These are phyloP conservation scores for Eimeria maxima DNA, from an alignment of 169 alveolate species.

Conservation along the genomic window DNA sequence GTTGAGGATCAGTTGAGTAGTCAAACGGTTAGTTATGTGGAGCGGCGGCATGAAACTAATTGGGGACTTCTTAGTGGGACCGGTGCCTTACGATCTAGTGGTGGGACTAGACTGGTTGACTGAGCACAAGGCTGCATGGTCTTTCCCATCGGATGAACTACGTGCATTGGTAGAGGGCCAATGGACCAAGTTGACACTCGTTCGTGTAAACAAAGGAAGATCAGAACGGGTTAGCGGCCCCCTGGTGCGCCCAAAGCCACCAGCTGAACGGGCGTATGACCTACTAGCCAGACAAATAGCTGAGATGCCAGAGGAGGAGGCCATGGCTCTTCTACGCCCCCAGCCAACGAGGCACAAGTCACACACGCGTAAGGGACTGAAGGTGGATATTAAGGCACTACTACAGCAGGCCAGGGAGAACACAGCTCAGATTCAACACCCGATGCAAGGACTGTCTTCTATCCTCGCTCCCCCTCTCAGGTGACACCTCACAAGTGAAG, in stretches of 20 bases:
- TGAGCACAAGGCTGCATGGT: neutral
- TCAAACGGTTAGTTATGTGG: neutral
- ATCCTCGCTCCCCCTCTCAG: neutral
- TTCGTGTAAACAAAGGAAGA: neutral
- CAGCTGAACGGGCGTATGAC: neutral
- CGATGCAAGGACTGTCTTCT: neutral
- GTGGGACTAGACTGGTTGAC: constrained; percentile 5
- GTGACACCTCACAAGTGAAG: too few species aligned
- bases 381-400: neutral
- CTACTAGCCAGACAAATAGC: neutral
- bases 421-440: neutral
- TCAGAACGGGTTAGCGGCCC: neutral
- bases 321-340: neutral
- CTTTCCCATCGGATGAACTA: neutral
- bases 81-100: neutral
- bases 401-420: neutral
- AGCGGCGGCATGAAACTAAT: neutral
- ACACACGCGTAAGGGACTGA: neutral
- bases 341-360: neutral
- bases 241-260: neutral
- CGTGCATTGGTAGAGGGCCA: neutral
- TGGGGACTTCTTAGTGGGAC: constrained; percentile 35
- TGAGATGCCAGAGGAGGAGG: neutral
- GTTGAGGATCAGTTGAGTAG: neutral
- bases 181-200: neutral